These are phyloP conservation scores for Cyberlindnera maritima DNA, from an alignment of 805 yeast genomes.

Conservation along the genomic window DNA sequence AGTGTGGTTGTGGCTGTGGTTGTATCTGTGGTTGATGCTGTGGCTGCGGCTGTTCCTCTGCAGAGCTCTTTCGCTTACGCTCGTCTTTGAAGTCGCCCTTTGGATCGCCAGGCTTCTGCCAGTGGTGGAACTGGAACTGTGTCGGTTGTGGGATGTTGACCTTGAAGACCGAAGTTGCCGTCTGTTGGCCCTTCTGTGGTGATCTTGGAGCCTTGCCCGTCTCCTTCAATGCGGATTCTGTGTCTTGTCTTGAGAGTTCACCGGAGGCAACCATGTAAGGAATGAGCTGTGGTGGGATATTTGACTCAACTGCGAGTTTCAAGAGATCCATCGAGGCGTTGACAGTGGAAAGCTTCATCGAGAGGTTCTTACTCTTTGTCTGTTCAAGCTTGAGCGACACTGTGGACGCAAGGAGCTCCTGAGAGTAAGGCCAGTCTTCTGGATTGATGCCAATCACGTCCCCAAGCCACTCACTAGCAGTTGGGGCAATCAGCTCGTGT, in stretches of 20 bases:
- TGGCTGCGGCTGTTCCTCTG: constrained; percentile 4
- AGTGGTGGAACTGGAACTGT: constrained; percentile 31
- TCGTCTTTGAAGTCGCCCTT: constrained; percentile 11
- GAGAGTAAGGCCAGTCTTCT: constrained; percentile 36
- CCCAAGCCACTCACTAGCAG: constrained; percentile 6
- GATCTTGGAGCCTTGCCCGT: background rate
- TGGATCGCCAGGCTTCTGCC: constrained; percentile 27
- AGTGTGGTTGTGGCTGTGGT: constrained; percentile 1
- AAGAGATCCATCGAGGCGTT: constrained; percentile 36
- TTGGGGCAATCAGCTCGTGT: background rate
- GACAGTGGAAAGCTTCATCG: constrained; percentile 30
- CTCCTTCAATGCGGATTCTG: background rate
- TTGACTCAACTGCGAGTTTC: constrained; percentile 34
- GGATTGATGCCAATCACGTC: constrained; percentile 12
- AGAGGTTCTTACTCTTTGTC: constrained; percentile 38
- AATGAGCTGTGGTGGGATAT: constrained; percentile 36
- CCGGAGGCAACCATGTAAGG: constrained; percentile 32
- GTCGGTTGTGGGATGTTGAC: constrained; percentile 27
- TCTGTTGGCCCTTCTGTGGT: background rate
- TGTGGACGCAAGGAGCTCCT: constrained; percentile 35
- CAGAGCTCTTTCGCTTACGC: constrained; percentile 9
- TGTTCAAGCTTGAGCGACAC: constrained; percentile 37
- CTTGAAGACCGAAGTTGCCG: constrained; percentile 27
- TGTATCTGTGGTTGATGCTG: background rate
- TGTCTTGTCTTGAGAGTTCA: constrained; percentile 5